Base-by-base conservation (phyloP, 140 eudicot genomes). In the Stevia rebaudiana region DNA sequence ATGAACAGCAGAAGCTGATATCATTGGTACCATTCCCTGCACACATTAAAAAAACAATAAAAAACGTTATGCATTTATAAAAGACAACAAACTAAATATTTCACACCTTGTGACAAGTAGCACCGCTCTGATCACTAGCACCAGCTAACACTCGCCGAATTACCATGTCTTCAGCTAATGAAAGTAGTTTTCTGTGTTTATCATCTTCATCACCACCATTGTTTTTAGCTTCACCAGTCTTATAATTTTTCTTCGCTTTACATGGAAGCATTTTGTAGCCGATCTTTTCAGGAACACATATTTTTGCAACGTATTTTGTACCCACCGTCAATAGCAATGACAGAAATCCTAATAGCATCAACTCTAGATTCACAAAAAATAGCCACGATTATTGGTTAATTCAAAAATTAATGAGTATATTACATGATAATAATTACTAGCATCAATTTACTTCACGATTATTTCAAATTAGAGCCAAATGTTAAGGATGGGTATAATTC, bases 261-360 rank as follows among this genome's bases (percentile, higher is more conserved):
- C 96, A 88, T 2, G 96, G 96, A 67, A 82, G 85, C 86, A 82
- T 74, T 28, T 70, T 85, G 64, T 81, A 63, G 11, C 86, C 90
- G 15, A 85, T 69, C 15, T 70, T 62, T 23, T 61, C 42, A 0
- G 96, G 69, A 41, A 88, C 84, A 56, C 96, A 88, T 43, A 84
- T 82, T 46, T 74, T 80, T 5, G 83, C 75, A 46, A 88, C 42
- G 22, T 85, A 79, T 12, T 58, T 25, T 35, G 89, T 76, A 10
- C 89, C 85, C 44, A 85, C 83, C 18, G 83, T 82, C 17, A 88
- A 70, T 30, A 85, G 73, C 33, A 88, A 66, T 0, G 96, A 88
- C 58, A 88, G n/a, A 49, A 88, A 88, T 24, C 96, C 97, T 51
- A 90, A 42, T 35, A 90, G 48, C 97, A 90, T 90, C 68, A 90